Base-by-base conservation (phyloP, 169 alveolate genomes). In the Babesia microti region DNA sequence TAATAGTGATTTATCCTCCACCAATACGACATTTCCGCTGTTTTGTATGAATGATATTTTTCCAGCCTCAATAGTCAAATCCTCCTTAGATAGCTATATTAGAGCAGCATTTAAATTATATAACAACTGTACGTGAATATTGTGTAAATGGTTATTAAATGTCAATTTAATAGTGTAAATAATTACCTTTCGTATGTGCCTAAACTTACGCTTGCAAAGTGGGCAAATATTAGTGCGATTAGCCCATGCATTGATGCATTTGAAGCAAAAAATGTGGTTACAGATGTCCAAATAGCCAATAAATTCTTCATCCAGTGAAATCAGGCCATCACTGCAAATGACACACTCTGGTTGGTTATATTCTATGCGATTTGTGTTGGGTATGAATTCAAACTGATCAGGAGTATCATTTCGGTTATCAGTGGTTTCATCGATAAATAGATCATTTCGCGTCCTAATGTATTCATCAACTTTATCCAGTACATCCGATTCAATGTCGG, bases 161-260 rank as follows among this genome's bases (percentile, higher is more conserved):
- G 43, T 36, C 1, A 36, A 11, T 19, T 36, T 36, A n/a, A 1
- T 36, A 4, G 6, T 36, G 4, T 6, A 19, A 36, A 0, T 6
- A 6, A 26, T 43, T 19, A 63, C 18, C 15, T 51, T 22, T 14
- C 75, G 29, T 11, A 71, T 66, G 39, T 34, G 46, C 0, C n/a
- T 18, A 45, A 71, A 71, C 36, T 71, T 76, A n/a, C 53, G 22
- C 59, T 69, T 71, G 51, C 82, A 71, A 11, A 71, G 32, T 0
- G 82, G 82, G 30, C 82, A 71, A 35, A 42, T 33, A 41, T 71
- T 71, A 9, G 81, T 41, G 11, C 74, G 58, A 39, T 48, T 40
- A 6, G 82, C 40, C 82, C 82, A 71, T 32, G 37, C 39, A 22
- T 48, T 48, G 12, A 73, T 61, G 39, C 84, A 73, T 5, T 26